A percentile compares a stretch with the other conserved stretches of the same genome.
Conservation (phyloP, 257 asterid genomes). For the Solanum ossicruentum region DNA sequence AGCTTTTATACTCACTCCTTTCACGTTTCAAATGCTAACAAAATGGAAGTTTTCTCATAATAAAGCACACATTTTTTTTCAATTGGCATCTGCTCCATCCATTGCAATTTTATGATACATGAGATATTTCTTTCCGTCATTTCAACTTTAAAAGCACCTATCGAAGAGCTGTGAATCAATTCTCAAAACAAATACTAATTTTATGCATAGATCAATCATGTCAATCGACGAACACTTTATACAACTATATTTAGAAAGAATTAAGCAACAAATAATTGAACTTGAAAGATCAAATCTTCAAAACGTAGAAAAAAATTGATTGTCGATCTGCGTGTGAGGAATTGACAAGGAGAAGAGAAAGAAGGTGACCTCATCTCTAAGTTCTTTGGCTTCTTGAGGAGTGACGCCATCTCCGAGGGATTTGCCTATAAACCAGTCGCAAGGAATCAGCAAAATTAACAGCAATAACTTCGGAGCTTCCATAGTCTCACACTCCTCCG, state of each 20-base stretch:
- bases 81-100: not conserved
- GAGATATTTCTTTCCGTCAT: not conserved
- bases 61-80: not conserved
- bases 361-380: conserved; percentile 75
- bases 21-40: not conserved
- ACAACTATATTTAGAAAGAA: not conserved
- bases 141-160: not conserved
- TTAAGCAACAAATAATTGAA: not conserved
- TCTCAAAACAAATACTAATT: not conserved
- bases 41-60: not conserved
- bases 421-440: conserved; percentile 24
- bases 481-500: conserved; percentile 14
- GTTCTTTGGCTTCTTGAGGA: conserved; percentile 60
- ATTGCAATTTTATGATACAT: not conserved
- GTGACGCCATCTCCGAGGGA: conserved; percentile 65
- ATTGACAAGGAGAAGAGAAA: not conserved
- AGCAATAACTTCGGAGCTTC: conserved; percentile 33
- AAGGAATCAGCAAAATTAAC: conserved; percentile 25
- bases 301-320: not conserved
- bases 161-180: not conserved
- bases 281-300: not conserved
- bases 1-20: not conserved
- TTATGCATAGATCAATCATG: not conserved
- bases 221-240: not conserved
- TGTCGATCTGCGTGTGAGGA: not conserved